Percentiles rank a stretch among this genome's conserved stretches.
These are phyloP conservation scores for Pichia sp. DNA, from an alignment of 1,139 yeast genomes.

Conservation along the genomic window DNA sequence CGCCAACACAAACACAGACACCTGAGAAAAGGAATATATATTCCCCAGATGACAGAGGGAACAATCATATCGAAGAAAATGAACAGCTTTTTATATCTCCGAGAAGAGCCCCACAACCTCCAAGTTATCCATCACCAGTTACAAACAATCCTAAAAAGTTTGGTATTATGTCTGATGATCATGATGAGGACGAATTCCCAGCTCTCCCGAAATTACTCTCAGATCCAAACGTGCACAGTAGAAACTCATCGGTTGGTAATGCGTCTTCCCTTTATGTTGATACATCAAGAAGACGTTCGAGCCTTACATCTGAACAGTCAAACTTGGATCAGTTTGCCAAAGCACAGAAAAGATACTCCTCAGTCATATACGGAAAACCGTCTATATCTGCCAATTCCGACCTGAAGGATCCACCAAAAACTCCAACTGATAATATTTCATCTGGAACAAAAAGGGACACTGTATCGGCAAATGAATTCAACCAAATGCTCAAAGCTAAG, in stretches of 20 bases:
- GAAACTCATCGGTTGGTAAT: conserved; percentile 22
- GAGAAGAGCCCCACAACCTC: conserved; percentile 58
- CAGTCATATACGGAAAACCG: conserved; percentile 4
- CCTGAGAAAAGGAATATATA: too few relatives aligned
- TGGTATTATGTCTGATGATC: conserved; percentile 23
- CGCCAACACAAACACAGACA: too few relatives aligned
- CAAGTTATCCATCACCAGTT: conserved; percentile 42
- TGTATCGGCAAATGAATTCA: conserved; percentile 31
- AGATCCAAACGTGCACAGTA: conserved; percentile 14
- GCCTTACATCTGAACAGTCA: conserved; percentile 3
- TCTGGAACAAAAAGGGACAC: conserved; percentile 30
- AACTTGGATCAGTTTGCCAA: neutral
- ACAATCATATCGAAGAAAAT: neutral
- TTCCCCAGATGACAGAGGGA: neutral
- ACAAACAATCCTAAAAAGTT: conserved; percentile 23
- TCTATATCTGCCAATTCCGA: neutral
- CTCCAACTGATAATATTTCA: neutral
- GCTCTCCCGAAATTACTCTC: conserved; percentile 8
- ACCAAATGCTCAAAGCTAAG: conserved; percentile 18
- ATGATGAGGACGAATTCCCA: conserved; percentile 2
- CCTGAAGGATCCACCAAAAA: neutral
- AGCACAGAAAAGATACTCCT: conserved; percentile 18
- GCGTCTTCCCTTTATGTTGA: conserved; percentile 26
- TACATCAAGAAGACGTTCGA: conserved; percentile 9
- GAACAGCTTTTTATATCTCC: conserved; percentile 47